Base-by-base conservation (phyloP, 192 early-diverging fungal species). In the Coemansia umbellata region DNA sequence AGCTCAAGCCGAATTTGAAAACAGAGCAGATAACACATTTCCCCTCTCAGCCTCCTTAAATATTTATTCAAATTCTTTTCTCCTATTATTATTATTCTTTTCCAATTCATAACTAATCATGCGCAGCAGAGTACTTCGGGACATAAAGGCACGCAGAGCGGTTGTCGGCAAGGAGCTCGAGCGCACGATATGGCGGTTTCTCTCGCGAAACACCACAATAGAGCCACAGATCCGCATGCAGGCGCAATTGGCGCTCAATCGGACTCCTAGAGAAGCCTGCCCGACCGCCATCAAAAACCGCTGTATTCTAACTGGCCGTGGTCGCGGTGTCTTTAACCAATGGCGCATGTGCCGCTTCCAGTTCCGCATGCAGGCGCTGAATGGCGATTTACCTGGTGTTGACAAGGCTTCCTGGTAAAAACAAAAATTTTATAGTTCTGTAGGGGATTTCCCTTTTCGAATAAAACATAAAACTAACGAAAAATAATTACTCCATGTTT, bases 371-470 rank as follows among this genome's bases (percentile, higher is more conserved):
- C 87, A 86, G 66, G 89, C 89, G 9, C 68, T 91, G 21, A 82
- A 85, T 50, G 89, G 89, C 30, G 86, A 89, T 40, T 64, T 91
- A 52, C 86, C 89, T 4, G 89, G 89, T 50, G 89, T 91, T 30
- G 83, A 81, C 66, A 91, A 91, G 62, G 76, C 85, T 13, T 84
- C 85, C 35, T 91, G 89, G 89, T 91, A 86, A 28, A 21, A 21
- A 21, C 3, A 41, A 8, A 10, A 41, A 4, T 22, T 6, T 18
- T 17, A 18, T n/a, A 14, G 3, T n/a, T 9, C 9, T 13, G 10
- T 9, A 35, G n/a, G 33, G 33, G 33, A 35, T 9, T 13, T 13
- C 9, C 33, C 9, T n/a, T 13, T n/a, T n/a, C 33, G n/a, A 9
- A 35, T 35, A 35, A 9, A 35, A 1, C 9, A n/a, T 13, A 35